A percentile compares a stretch with the other conserved stretches of the same genome.
Conservation (phyloP, 2,329 filamentous ascomycete species). For the Diaporthe helianthi region DNA sequence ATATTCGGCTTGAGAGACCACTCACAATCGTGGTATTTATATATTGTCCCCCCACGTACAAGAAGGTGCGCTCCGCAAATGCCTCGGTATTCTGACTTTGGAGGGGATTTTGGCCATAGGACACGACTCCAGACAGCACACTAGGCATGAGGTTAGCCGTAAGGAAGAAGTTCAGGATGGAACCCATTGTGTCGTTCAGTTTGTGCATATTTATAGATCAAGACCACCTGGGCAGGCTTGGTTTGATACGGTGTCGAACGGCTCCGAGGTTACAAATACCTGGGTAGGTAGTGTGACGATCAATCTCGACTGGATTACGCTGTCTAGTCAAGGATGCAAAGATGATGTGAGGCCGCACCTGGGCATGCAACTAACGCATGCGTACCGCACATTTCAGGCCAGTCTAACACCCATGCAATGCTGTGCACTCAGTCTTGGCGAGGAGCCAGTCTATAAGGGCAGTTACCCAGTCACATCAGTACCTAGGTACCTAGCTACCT, state of each 20-base stretch:
- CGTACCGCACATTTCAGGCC: too few relatives aligned
- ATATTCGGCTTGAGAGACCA: not conserved
- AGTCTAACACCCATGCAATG: too few relatives aligned
- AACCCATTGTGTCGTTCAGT: not conserved
- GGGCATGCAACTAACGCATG: too few relatives aligned
- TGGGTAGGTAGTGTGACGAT: not conserved
- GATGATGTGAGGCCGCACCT: too few relatives aligned
- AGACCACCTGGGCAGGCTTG: not conserved
- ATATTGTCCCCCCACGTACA: conserved; percentile 21
- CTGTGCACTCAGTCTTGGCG: too few relatives aligned
- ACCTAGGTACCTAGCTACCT: too few relatives aligned
- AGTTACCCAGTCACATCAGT: too few relatives aligned
- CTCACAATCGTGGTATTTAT: not conserved
- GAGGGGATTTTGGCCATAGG: not conserved
- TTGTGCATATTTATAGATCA: not conserved
- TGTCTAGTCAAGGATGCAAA: not conserved
- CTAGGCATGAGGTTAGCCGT: not conserved
- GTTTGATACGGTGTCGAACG: not conserved
- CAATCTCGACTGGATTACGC: not conserved
- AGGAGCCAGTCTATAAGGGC: too few relatives aligned
- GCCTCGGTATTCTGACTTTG: not conserved
- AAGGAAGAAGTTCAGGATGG: not conserved
- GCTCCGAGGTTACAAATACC: not conserved
- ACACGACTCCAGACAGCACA: not conserved
- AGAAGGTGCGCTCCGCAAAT: not conserved